Base-by-base conservation (phyloP, 345 rosid genomes). In the Odontarrhena argentea region DNA sequence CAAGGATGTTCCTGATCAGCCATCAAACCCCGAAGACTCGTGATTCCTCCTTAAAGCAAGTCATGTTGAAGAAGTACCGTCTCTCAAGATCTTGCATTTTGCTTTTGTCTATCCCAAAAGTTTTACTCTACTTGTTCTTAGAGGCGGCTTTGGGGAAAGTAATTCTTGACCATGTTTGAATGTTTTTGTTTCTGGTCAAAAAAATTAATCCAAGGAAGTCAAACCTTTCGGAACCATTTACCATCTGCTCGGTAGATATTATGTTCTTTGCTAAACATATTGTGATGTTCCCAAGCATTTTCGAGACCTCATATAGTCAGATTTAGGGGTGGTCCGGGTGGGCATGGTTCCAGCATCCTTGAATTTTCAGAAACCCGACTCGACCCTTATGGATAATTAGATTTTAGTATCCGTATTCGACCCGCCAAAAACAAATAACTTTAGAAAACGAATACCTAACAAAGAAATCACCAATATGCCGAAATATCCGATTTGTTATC, bases 61-160 rank as follows among this genome's bases (percentile, higher is more conserved):
- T 12, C 11, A 63, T 7, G 44, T 28, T 51, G 12, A 9, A 45
- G 40, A 44, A 37, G 15, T 28, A 1, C 28, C 25, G 7, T 45
- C 57, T 18, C 35, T 8, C 9, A 48, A 42, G 22, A 41, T 64
- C 10, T 51, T 64, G 55, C 40, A 4, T 50, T 42, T 47, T 32
- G 55, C 4, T 44, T 35, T 6, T 38, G 1, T 42, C 41, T 71
- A 4, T 26, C 60, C 24, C 40, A 3, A 53, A 60, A 70, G 30
- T 63, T 46, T 8, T 45, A 68, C n/a, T 63, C 22, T 55, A 38
- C 52, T 58, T 40, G 30, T 48, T 41, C 22, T 13, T 49, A 48
- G 48, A 40, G 30, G 71, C 66, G 30, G 71, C 66, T 41, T 43
- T 58, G 51, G 71, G 24, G 48, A 65, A 65, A 65, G 49, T 58